These are phyloP conservation scores for Lindgomyces ingoldianus DNA, from an alignment of 495 filamentous ascomycete genomes.

Conservation along the genomic window DNA sequence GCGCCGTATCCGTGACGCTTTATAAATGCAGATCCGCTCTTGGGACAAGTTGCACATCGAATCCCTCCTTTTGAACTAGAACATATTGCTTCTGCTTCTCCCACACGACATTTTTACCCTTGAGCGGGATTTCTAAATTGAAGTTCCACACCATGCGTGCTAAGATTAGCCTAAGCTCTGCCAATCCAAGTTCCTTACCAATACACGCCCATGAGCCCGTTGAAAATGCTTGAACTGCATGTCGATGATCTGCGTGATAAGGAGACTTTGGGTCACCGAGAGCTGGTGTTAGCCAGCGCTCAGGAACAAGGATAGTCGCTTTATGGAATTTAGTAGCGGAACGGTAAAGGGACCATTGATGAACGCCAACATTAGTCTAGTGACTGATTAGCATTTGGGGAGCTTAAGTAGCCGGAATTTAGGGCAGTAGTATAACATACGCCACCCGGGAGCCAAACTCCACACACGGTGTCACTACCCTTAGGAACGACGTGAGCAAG, in stretches of 20 bases:
- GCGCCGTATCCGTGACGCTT: neutral
- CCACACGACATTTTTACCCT: neutral
- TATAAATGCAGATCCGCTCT: neutral
- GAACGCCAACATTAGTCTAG: conserved; percentile 1
- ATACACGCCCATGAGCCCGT: neutral
- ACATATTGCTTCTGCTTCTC: neutral
- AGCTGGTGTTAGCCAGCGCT: neutral
- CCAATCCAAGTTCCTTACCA: neutral
- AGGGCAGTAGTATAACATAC: neutral
- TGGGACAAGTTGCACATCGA: neutral
- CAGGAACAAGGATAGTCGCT: neutral
- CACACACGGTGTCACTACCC: conserved; percentile 1
- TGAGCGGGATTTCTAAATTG: conserved; percentile 38
- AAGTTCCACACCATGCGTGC: conserved; percentile 50
- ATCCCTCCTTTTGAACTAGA: neutral
- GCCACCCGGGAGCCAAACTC: neutral
- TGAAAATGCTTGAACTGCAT: neutral
- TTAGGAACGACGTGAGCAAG: neutral
- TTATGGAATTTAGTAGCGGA: neutral
- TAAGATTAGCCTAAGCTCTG: conserved; percentile 48
- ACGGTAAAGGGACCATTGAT: neutral
- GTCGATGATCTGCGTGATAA: neutral
- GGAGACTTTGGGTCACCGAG: neutral
- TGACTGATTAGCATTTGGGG: neutral
- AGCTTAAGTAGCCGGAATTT: neutral